Percentiles rank a stretch among this genome's conserved stretches.
Evolutionary conservation across 2,329 filamentous ascomycete species (phyloP).

Genomic region (Ophiostoma ips): DNA sequence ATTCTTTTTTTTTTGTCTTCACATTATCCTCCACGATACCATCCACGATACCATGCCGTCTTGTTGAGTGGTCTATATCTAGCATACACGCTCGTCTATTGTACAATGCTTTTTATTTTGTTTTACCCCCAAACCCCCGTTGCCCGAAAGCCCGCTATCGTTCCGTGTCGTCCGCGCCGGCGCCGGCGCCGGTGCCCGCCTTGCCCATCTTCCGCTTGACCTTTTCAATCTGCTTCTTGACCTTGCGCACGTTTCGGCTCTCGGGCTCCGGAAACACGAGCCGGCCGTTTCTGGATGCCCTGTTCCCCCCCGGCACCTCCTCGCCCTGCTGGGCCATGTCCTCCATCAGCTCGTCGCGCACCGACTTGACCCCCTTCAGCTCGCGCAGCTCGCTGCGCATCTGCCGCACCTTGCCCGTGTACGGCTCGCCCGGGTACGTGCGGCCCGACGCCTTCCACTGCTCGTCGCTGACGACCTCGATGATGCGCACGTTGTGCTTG

Average conservation of each 20-base stretch:
- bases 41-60: no score
- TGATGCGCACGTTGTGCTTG: conserved; percentile 48
- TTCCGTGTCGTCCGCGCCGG: no score
- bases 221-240: conserved; percentile 14
- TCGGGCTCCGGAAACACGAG: conserved; percentile 13
- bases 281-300: background rate
- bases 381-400: conserved; percentile 25
- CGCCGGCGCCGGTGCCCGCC: no score
- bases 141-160: no score
- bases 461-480: conserved; percentile 44
- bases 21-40: background rate
- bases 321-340: background rate
- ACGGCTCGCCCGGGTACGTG: conserved; percentile 39
- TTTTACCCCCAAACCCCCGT: no score
- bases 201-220: background rate
- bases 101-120: no score
- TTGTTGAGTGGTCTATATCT: no score
- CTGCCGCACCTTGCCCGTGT: conserved; percentile 33
- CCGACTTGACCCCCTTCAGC: conserved; percentile 2
- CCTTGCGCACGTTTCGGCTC: conserved; percentile 1
- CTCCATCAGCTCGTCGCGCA: conserved; percentile 19
- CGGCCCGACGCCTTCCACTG: conserved; percentile 35
- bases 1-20: background rate
- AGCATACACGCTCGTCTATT: no score
- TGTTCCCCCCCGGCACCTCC: background rate